These are phyloP conservation scores for Mucor piriformis DNA, from an alignment of 371 early-diverging fungal species.

Conservation along the genomic window DNA sequence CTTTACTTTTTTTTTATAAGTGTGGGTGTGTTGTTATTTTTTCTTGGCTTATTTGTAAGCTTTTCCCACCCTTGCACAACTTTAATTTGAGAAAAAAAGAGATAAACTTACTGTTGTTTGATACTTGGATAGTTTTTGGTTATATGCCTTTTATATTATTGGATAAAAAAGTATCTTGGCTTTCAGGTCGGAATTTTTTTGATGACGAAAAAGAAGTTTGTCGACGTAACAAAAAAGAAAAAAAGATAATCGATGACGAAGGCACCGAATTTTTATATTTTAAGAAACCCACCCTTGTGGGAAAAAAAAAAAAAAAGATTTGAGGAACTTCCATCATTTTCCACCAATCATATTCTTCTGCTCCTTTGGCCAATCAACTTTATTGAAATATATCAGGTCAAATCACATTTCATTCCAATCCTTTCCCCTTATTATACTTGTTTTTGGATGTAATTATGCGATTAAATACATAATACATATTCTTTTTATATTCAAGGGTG, in stretches of 20 bases:
- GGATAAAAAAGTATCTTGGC: conserved; percentile 15
- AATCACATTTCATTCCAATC: too few species aligned
- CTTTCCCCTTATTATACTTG: neutral
- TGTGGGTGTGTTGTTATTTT: neutral
- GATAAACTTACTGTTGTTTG: neutral
- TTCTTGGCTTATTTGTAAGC: too few species aligned
- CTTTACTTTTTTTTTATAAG: neutral
- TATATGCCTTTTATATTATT: conserved; percentile 26
- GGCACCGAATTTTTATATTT: conserved; percentile 1
- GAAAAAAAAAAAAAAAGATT: conserved; percentile 6
- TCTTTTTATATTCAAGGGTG: too few species aligned
- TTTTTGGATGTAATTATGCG: too few species aligned
- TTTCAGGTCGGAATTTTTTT: conserved; percentile 33
- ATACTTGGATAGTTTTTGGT: neutral
- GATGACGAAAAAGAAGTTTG: conserved; percentile 36
- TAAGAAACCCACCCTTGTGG: neutral
- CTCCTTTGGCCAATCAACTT: neutral
- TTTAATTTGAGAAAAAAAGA: neutral
- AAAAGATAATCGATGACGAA: conserved; percentile 25
- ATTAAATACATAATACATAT: neutral
- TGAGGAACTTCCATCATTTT: too few species aligned
- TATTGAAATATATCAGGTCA: too few species aligned
- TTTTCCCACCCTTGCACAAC: too few species aligned
- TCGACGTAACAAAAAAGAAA: conserved; percentile 27
- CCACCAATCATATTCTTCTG: too few species aligned